A percentile compares a stretch with the other conserved stretches of the same genome.
Conservation (phyloP, 2,329 filamentous ascomycete species). For the Aspergillus pseudoterreus region DNA sequence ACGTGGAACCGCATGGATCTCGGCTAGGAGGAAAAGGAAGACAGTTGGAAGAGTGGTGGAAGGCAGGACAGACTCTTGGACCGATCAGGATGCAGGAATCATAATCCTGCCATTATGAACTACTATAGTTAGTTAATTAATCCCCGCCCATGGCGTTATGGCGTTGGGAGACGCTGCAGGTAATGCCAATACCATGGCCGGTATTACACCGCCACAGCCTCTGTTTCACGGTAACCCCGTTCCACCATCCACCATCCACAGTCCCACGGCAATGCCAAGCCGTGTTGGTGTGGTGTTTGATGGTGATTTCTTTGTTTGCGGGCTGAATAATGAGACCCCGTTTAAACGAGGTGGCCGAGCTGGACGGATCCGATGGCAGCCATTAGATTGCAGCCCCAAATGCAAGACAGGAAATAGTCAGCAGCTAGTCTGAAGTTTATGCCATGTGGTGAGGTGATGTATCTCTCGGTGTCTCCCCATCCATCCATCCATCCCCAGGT, state of each 20-base stretch:
- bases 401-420: conserved; percentile 13
- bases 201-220: neutral
- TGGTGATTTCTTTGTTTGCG: neutral
- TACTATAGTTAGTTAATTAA: neutral
- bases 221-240: too few relatives aligned
- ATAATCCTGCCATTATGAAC: conserved; percentile 1
- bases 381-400: conserved; percentile 6
- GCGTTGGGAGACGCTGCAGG: too few relatives aligned
- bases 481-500: neutral
- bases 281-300: neutral
- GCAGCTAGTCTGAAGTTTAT: conserved; percentile 10
- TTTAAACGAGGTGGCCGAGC: neutral
- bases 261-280: too few relatives aligned
- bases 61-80: conserved; percentile 8
- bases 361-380: conserved; percentile 7
- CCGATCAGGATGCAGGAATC: conserved; percentile 1
- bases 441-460: conserved; percentile 8
- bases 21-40: conserved; percentile 18
- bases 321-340: neutral
- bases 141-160: neutral
- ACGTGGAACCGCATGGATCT: conserved; percentile 34
- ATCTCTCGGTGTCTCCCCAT: neutral
- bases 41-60: conserved; percentile 25
- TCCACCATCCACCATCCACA: too few relatives aligned
- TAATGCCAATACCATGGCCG: too few relatives aligned